A percentile compares a stretch with the other conserved stretches of the same genome.
phyloP scores from a whole-genome alignment of 768 basidiomycete genomes.

The Suillus lakei region DNA sequence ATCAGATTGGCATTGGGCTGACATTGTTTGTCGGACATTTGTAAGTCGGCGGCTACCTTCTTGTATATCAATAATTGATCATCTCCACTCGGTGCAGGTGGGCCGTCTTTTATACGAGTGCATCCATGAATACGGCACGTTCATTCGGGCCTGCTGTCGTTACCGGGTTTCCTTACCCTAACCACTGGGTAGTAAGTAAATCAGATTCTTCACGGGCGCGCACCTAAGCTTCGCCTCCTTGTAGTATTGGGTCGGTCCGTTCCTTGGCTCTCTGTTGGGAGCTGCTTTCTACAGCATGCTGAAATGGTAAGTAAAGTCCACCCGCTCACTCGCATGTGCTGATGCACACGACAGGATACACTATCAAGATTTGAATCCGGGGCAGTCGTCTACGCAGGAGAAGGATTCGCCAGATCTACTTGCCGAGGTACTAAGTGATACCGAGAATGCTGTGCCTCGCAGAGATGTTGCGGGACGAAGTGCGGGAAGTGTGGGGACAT shows the following conservation, averaged over 20 bases:
- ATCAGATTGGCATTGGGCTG: constrained; percentile 65
- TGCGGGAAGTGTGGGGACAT: neutral
- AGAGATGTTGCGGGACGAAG: neutral
- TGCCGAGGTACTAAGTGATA: neutral
- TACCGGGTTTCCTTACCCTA: constrained; percentile 52
- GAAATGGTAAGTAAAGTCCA: constrained; percentile 46
- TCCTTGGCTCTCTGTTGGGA: constrained; percentile 65
- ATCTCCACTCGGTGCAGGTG: constrained; percentile 42
- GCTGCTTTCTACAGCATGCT: constrained; percentile 59
- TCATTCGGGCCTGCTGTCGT: constrained; percentile 73
- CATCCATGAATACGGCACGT: constrained; percentile 69
- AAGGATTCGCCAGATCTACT: constrained; percentile 31
- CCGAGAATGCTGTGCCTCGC: neutral
- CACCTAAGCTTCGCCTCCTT: constrained; percentile 8
- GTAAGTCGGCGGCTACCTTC: constrained; percentile 40
- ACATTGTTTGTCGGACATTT: constrained; percentile 67
- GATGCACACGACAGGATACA: constrained; percentile 22
- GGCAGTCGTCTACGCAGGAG: constrained; percentile 28
- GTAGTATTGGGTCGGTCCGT: constrained; percentile 75
- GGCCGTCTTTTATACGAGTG: constrained; percentile 65
- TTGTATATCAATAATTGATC: neutral
- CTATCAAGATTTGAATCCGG: constrained; percentile 33
- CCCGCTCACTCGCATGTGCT: constrained; percentile 12
- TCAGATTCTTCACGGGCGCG: neutral
- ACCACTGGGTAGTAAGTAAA: constrained; percentile 65